Percentiles rank a stretch among this genome's conserved stretches.
These are phyloP conservation scores for Nakazawaea holstii DNA, from an alignment of 805 yeast species.

Conservation along the genomic window DNA sequence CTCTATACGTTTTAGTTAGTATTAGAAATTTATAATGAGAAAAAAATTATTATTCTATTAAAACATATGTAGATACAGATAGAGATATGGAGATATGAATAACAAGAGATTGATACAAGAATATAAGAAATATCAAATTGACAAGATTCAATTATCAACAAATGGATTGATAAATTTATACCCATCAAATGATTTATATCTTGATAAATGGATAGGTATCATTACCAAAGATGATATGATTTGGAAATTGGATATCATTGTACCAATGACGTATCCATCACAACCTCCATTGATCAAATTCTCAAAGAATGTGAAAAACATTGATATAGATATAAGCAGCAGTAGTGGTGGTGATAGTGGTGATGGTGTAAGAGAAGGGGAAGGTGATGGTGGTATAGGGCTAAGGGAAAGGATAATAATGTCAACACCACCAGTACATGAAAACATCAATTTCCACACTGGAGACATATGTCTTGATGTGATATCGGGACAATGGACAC, in stretches of 20 bases:
- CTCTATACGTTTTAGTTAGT: too few species aligned
- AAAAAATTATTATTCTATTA: neutral
- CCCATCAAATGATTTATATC: slow-evolving; percentile 40
- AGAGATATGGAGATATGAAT: slow-evolving; percentile 15
- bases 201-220: slow-evolving; percentile 39
- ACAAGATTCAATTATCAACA: slow-evolving; percentile 15
- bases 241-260: slow-evolving; percentile 43
- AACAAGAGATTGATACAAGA: slow-evolving; percentile 33
- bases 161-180: slow-evolving; percentile 32
- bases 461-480: slow-evolving; percentile 75
- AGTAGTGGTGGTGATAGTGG: too few species aligned
- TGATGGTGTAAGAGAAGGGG: neutral
- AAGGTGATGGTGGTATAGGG: neutral
- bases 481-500: slow-evolving; percentile 53
- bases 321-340: too few species aligned
- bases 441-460: slow-evolving; percentile 42
- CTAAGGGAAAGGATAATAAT: too few species aligned
- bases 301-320: neutral
- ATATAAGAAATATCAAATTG: slow-evolving; percentile 24
- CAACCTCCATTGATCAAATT: slow-evolving; percentile 55
- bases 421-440: slow-evolving; percentile 30
- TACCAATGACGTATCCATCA: slow-evolving; percentile 49
- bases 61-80: neutral
- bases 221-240: slow-evolving; percentile 25
- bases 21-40: too few species aligned